These are phyloP conservation scores for Aspergillus tubingensis DNA, from an alignment of 2,329 filamentous ascomycete genomes.

Conservation along the genomic window DNA sequence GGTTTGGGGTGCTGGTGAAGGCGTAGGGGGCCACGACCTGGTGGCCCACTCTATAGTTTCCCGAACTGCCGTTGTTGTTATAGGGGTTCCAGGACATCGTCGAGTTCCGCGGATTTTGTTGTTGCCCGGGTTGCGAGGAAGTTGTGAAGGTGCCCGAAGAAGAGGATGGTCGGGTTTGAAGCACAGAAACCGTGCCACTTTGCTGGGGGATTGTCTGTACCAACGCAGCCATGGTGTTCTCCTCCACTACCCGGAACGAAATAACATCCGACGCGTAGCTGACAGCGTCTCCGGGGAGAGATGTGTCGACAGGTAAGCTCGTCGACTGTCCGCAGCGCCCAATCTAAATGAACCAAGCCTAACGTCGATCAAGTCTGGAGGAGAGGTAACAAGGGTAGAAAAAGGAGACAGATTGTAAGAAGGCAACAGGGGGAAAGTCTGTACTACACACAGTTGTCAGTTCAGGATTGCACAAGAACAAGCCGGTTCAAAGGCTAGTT, in stretches of 20 bases:
- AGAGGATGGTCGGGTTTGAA: slow-evolving; percentile 71
- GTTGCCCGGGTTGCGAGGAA: slow-evolving; percentile 33
- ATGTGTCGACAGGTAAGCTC: slow-evolving; percentile 14
- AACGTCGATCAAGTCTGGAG: slow-evolving; percentile 21
- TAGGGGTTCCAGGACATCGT: slow-evolving; percentile 46
- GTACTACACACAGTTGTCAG: slow-evolving; percentile 30
- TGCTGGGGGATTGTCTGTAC: slow-evolving; percentile 80
- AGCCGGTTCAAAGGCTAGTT: slow-evolving; percentile 18
- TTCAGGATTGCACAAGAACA: slow-evolving; percentile 23
- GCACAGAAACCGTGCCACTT: slow-evolving; percentile 71
- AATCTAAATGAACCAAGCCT: slow-evolving; percentile 13
- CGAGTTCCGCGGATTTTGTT: slow-evolving; percentile 44
- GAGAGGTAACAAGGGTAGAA: neutral
- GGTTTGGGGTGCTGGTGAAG: slow-evolving; percentile 69
- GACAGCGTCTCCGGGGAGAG: slow-evolving; percentile 20
- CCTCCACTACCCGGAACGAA: slow-evolving; percentile 22
- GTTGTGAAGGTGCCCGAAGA: slow-evolving; percentile 59
- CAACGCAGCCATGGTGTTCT: slow-evolving; percentile 75
- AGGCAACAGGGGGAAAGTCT: slow-evolving; percentile 23
- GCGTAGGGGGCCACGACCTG: slow-evolving; percentile 75
- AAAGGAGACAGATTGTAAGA: slow-evolving; percentile 20
- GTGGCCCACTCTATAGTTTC: slow-evolving; percentile 52
- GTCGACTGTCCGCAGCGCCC: slow-evolving; percentile 11
- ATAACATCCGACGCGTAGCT: slow-evolving; percentile 24
- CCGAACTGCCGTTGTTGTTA: slow-evolving; percentile 40